A percentile compares a stretch with the other conserved stretches of the same genome.
phyloP scores from a whole-genome alignment of 2,329 filamentous ascomycete species.

The Pyrenophora tritici-repentis region DNA sequence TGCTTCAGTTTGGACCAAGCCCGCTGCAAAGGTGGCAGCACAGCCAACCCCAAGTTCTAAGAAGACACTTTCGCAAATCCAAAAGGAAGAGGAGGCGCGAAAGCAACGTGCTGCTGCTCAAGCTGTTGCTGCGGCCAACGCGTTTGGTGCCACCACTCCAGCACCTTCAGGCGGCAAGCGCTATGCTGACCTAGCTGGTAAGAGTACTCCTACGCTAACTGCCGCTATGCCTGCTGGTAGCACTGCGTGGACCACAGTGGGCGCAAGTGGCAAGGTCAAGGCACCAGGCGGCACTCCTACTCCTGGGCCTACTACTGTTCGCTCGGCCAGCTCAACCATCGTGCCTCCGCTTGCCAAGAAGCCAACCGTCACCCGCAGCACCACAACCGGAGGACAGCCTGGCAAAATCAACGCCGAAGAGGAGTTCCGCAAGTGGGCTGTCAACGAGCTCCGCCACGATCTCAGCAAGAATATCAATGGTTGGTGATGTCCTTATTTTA shows the following conservation, averaged over 20 bases:
- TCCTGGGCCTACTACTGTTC: conserved; percentile 52
- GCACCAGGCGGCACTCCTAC: conserved; percentile 65
- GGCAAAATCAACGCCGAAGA: conserved; percentile 72
- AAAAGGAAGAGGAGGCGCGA: conserved; percentile 89
- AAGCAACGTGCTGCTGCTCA: conserved; percentile 74
- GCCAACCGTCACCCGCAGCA: conserved; percentile 57
- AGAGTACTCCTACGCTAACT: conserved; percentile 58
- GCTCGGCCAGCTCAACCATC: conserved; percentile 55
- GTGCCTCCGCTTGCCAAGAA: conserved; percentile 56
- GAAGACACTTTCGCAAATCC: conserved; percentile 94
- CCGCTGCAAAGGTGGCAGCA: conserved; percentile 54
- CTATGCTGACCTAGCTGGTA: conserved; percentile 92
- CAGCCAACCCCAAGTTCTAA: conserved; percentile 59
- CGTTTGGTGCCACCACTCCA: conserved; percentile 52
- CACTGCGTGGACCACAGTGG: conserved; percentile 90
- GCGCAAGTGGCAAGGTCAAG: conserved; percentile 91
- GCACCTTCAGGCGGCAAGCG: conserved; percentile 70
- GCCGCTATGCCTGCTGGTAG: conserved; percentile 50
- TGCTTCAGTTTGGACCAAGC: conserved; percentile 67
- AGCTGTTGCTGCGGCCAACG: conserved; percentile 52
- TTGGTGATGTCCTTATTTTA: conserved; percentile 49
- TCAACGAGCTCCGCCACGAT: conserved; percentile 76
- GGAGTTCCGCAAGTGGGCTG: conserved; percentile 93
- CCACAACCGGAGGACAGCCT: conserved; percentile 50
- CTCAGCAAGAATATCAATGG: conserved; percentile 70